phyloP scores from a whole-genome alignment of 1,139 yeast genomes.

The Hyphopichia burtonii region DNA sequence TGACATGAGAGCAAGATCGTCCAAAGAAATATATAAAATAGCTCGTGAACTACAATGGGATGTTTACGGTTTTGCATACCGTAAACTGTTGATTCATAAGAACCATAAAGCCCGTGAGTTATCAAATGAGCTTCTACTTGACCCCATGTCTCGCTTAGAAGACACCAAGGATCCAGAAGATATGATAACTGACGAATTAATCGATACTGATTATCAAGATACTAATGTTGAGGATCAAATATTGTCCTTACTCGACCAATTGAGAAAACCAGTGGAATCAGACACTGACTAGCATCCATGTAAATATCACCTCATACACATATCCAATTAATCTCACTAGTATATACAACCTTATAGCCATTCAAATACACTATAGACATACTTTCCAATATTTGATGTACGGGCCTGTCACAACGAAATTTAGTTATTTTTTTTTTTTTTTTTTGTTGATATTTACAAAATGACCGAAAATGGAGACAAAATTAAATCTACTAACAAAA shows the following conservation, averaged over 20 bases:
- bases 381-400: too few relatives aligned
- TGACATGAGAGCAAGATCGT: slow-evolving; percentile 23
- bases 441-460: slow-evolving; percentile 5
- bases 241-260: neutral
- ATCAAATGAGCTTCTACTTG: slow-evolving; percentile 17
- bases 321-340: too few relatives aligned
- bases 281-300: neutral
- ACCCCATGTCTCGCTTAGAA: slow-evolving; percentile 18
- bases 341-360: too few relatives aligned
- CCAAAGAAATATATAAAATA: slow-evolving; percentile 30
- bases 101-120: slow-evolving; percentile 24
- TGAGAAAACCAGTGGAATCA: neutral
- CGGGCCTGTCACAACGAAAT: too few relatives aligned
- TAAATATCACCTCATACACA: too few relatives aligned
- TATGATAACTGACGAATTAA: slow-evolving; percentile 20
- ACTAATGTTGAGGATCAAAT: slow-evolving; percentile 20
- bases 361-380: too few relatives aligned
- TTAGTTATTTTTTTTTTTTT: too few relatives aligned
- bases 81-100: slow-evolving; percentile 22
- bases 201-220: slow-evolving; percentile 5
- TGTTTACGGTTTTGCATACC: slow-evolving; percentile 32
- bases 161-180: slow-evolving; percentile 13
- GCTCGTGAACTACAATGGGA: slow-evolving; percentile 40
- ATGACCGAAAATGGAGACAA: slow-evolving; percentile 5
- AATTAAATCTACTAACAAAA: slow-evolving; percentile 2